Evolutionary conservation across 805 yeast genomes (phyloP).

Genomic region (Pichia occidentalis): DNA sequence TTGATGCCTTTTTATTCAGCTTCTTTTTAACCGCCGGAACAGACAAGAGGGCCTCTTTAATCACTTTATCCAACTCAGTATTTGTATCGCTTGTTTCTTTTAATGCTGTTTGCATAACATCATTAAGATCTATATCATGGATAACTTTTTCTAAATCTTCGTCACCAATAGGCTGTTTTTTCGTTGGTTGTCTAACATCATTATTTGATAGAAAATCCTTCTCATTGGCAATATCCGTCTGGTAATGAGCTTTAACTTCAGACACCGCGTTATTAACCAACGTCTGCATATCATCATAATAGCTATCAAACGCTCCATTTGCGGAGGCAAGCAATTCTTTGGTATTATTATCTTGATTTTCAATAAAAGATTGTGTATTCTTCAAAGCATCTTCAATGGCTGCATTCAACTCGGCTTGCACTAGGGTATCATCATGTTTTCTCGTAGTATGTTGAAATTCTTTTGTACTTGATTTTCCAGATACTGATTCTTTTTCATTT

Average conservation of each 20-base stretch:
- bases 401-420: conserved; percentile 13
- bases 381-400: conserved; percentile 22
- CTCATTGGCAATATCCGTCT: background rate
- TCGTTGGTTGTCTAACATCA: background rate
- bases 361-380: conserved; percentile 9
- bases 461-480: too few species aligned
- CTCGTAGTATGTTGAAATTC: too few species aligned
- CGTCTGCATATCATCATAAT: conserved; percentile 11
- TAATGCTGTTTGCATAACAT: conserved; percentile 19
- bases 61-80: conserved; percentile 5
- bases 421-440: background rate
- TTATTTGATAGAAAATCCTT: conserved; percentile 1
- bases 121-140: conserved; percentile 13
- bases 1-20: conserved; percentile 1
- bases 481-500: too few species aligned
- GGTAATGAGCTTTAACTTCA: conserved; percentile 4
- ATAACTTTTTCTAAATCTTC: conserved; percentile 10
- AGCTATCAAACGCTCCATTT: conserved; percentile 3
- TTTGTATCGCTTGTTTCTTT: conserved; percentile 9
- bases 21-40: conserved; percentile 6
- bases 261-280: conserved; percentile 1
- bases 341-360: conserved; percentile 4
- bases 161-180: background rate
- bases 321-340: too few species aligned
- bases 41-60: conserved; percentile 9